phyloP scores from a whole-genome alignment of 495 filamentous ascomycete species.

The Pseudotulostoma volvatum region DNA sequence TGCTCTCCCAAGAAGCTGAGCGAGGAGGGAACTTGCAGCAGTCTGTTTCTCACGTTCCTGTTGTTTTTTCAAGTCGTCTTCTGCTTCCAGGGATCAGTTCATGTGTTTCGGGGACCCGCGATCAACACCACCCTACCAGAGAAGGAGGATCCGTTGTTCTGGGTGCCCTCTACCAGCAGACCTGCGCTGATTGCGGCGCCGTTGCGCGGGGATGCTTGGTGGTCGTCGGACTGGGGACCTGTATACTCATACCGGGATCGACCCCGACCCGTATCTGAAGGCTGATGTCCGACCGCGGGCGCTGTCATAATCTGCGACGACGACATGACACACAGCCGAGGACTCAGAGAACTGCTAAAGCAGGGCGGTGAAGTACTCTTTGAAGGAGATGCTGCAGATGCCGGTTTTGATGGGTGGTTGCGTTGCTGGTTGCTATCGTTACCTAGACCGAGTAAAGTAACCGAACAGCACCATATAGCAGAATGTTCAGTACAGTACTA shows the following conservation, averaged over 20 bases:
- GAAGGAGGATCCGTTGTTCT: conserved; percentile 18
- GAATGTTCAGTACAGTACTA: too few relatives aligned
- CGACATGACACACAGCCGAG: conserved; percentile 27
- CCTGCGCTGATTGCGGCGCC: conserved; percentile 33
- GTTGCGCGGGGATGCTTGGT: conserved; percentile 22
- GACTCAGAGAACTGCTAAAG: not conserved
- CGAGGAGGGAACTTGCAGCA: conserved; percentile 29
- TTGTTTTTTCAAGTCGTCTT: not conserved
- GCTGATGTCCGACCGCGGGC: conserved; percentile 36
- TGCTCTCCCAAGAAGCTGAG: conserved; percentile 25
- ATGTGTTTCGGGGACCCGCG: too few relatives aligned
- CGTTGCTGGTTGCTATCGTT: not conserved
- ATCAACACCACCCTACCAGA: conserved; percentile 14
- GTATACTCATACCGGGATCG: conserved; percentile 28
- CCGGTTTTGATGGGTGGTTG: not conserved
- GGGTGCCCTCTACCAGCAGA: conserved; percentile 12
- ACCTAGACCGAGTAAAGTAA: not conserved
- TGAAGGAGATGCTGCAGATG: too few relatives aligned
- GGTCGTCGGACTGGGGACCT: conserved; percentile 18
- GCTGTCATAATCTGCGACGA: conserved; percentile 41
- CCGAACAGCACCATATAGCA: too few relatives aligned
- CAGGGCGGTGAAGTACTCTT: not conserved
- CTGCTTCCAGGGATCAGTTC: too few relatives aligned
- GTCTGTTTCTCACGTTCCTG: conserved; percentile 15
- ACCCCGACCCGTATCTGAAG: conserved; percentile 29